Base-by-base conservation (phyloP, 768 basidiomycete species). In the Russula earlei region DNA sequence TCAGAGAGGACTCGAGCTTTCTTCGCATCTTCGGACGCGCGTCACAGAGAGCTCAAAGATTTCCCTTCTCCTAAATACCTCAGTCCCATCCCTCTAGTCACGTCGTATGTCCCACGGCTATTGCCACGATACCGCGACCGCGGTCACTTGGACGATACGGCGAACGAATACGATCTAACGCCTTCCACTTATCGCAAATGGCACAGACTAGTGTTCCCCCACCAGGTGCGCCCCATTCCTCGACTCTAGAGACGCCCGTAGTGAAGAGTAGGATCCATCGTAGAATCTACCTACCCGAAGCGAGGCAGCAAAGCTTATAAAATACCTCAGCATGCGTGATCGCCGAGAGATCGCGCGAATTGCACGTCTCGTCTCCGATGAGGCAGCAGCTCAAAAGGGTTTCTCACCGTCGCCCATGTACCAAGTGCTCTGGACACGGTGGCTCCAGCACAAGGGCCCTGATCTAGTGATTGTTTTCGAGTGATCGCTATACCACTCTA, bases 191-290 rank as follows among this genome's bases (percentile, higher is more conserved):
- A 73, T 56, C 75, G 71, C 54, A 77, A 77, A 60, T 77, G 75
- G 77, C 74, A 77, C 51, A 65, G 70, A 11, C 74, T 77, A 71
- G 73, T 75, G 22, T 75, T 72, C 49, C 70, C 62, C 19, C 67
- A 69, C 17, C 58, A 71, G 62, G 77, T 77, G 53, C 62, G 42
- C 15, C 12, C 42, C 22, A 8, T 29, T 46, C 3, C 33, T 15
- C 48, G 4, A 34, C 33, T 48, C 14, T 2, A 22, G 19, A n/a
- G 10, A 2, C 10, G 8, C 14, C 5, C 8, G 36, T 5, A n/a
- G 36, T 50, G 48, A 27, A 6, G 36, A 12, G 24, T 4, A 7
- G 17, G 47, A 34, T 31, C 11, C 10, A 31, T 15, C 25, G 24
- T 52, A 77, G 75, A 37, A 47, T 24, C 72, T 70, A 54, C 75